Evolutionary conservation across 1,284 basidiomycete genomes (phyloP), one percentile per base, ranked within the genome.

Genomic region (Microbotryum silenes-acaulis): DNA sequence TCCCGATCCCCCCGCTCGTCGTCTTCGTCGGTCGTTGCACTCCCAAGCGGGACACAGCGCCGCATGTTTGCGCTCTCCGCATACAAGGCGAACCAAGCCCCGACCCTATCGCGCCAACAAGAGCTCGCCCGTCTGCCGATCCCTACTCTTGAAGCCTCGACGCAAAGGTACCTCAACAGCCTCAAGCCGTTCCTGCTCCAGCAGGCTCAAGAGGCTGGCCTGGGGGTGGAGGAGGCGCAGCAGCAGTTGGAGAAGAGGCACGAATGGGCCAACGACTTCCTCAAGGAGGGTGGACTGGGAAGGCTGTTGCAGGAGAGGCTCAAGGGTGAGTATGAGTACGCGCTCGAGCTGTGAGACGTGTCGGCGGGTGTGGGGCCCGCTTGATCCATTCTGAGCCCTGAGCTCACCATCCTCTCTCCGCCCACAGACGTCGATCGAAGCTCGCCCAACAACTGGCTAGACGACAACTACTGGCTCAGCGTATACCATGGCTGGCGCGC

Each of bases 401-500:
- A 0, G 64, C 73, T 56, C 64, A 72, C 53, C 37, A 44, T 2
- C 61, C 29, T 46, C 42, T 48, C 61, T 37, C 21, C 37, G n/a
- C 51, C 25, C 50, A 54, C 74, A 90, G 91, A 89, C 58, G 82
- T 97, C 53, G 91, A 97, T 77, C 84, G 82, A 70, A 79, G 80
- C 3, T 93, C 91, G 8, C 88, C 89, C 0, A 81, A 87, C 76
- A 97, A 96, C 75, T 97, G 94, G 94, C 82, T 98, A 16, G 85
- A 96, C 71, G 93, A 97, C 76, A 91, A 89, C 59, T 87, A 93
- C 72, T 97, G 94, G 94, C 79, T 86, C 61, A 87, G 88, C 69
- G 86, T 90, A 0, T 98, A 97, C 76, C 85, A 91, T 65, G 88
- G 91, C 76, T 91, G 87, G 85, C 83, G 93, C 51, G 83, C 84